A percentile compares a stretch with the other conserved stretches of the same genome.
phyloP scores from a whole-genome alignment of 768 basidiomycete species.

The Leccinum subgranulosum region DNA sequence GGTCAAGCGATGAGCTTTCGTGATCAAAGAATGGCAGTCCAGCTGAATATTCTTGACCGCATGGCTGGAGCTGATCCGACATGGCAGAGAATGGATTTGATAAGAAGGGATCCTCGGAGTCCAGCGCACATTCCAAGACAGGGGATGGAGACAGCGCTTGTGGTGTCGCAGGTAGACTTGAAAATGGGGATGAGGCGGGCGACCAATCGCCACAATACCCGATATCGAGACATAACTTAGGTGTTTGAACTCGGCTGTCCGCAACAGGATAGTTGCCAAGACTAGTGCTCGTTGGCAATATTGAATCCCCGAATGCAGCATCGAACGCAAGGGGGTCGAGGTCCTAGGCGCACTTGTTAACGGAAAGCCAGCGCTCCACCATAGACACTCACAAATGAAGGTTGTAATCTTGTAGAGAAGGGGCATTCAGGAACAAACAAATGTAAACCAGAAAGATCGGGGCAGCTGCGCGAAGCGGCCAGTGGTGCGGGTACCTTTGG shows the following conservation, averaged over 20 bases:
- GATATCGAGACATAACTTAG: conserved; percentile 41
- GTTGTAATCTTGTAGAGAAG: conserved; percentile 39
- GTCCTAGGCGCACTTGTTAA: conserved; percentile 15
- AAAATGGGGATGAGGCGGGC: conserved; percentile 40
- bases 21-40: conserved; percentile 20
- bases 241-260: conserved; percentile 24
- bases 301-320: conserved; percentile 28
- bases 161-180: conserved; percentile 44
- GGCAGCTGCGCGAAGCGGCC: conserved; percentile 21
- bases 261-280: conserved; percentile 24
- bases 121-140: conserved; percentile 21
- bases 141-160: conserved; percentile 33
- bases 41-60: conserved; percentile 19
- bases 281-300: conserved; percentile 14
- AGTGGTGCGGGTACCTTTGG: conserved; percentile 6
- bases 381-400: conserved; percentile 45
- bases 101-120: conserved; percentile 21
- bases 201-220: conserved; percentile 41
- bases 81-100: conserved; percentile 18
- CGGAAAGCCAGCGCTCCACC: neutral
- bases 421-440: conserved; percentile 31
- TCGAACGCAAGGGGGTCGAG: conserved; percentile 31
- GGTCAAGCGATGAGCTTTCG: conserved; percentile 6
- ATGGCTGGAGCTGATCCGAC: conserved; percentile 11
- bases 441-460: conserved; percentile 32